These are phyloP conservation scores for Skeletonema tropicum DNA, from an alignment of 108 stramenopile genomes.

Conservation along the genomic window DNA sequence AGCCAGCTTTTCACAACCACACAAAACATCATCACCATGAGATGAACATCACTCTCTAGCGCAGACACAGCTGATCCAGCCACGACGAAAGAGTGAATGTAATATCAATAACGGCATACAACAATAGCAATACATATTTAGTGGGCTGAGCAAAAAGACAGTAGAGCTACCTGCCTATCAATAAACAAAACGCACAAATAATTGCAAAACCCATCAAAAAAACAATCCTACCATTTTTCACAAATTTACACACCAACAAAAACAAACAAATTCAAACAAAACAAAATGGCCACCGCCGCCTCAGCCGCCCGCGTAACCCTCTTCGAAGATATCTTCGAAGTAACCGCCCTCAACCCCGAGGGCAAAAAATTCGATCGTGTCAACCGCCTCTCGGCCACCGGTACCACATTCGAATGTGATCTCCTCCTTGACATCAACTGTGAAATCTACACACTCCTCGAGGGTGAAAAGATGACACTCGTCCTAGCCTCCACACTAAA, in stretches of 20 bases:
- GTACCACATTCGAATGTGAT: slow-evolving; percentile 95
- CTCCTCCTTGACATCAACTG: slow-evolving; percentile 94
- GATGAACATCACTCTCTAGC: no score
- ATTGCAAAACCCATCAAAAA: background rate
- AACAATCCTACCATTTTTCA: no score
- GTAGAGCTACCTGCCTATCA: no score
- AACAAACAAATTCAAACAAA: slow-evolving; percentile 3
- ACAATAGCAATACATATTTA: no score
- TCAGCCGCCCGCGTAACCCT: slow-evolving; percentile 80
- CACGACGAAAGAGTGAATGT: no score
- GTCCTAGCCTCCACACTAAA: slow-evolving; percentile 92
- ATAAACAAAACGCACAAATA: background rate
- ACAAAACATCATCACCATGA: no score
- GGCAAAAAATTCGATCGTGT: slow-evolving; percentile 88
- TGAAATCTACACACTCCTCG: slow-evolving; percentile 87
- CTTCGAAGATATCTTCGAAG: slow-evolving; percentile 98
- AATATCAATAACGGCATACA: no score
- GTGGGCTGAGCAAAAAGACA: no score
- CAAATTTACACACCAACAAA: no score
- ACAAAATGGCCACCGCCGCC: slow-evolving; percentile 51
- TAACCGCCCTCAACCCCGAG: slow-evolving; percentile 94
- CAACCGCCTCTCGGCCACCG: slow-evolving; percentile 90
- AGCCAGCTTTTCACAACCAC: no score
- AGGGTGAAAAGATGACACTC: slow-evolving; percentile 89
- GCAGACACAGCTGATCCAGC: no score